Conservation (phyloP, 768 basidiomycete species). For the Pulveroboletus sp. region DNA sequence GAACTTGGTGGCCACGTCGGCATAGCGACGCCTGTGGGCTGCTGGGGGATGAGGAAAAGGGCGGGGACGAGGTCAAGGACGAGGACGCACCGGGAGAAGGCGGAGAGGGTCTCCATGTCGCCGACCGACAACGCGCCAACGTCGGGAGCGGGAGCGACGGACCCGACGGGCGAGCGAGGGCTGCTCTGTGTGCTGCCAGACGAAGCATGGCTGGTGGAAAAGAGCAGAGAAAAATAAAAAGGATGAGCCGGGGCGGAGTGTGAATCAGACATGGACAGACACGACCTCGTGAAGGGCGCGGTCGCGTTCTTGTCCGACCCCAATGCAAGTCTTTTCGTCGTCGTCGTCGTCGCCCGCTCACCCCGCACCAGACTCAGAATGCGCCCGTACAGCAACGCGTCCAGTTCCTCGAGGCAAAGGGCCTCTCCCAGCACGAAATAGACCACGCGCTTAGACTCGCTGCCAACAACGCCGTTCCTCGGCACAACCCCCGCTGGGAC, state of each 20-base stretch:
- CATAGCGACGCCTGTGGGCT: constrained; percentile 57
- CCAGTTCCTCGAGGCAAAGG: constrained; percentile 95
- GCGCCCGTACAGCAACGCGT: constrained; percentile 83
- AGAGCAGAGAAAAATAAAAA: not conserved
- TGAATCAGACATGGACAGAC: constrained; percentile 47
- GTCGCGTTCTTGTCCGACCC: constrained; percentile 84
- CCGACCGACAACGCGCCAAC: constrained; percentile 14
- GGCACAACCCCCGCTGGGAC: constrained; percentile 63
- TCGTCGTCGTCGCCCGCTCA: constrained; percentile 1
- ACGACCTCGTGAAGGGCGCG: constrained; percentile 77
- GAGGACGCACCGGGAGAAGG: constrained; percentile 2
- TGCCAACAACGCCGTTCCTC: constrained; percentile 29
- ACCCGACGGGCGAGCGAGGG: not conserved
- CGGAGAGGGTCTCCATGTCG: constrained; percentile 8
- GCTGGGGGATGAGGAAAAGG: not conserved
- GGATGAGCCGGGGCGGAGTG: constrained; percentile 24
- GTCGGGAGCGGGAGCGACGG: not conserved
- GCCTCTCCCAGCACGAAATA: constrained; percentile 79
- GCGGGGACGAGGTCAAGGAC: not conserved
- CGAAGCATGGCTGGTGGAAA: constrained; percentile 27
- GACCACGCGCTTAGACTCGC: constrained; percentile 78
- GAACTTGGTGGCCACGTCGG: constrained; percentile 59
- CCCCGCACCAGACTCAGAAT: constrained; percentile 56
- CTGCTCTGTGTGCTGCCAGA: constrained; percentile 23
- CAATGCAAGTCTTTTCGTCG: constrained; percentile 46